Evolutionary conservation across 2,329 filamentous ascomycete species (phyloP), one percentile per base, ranked within the genome.

Genomic region (Colletotrichum ledebouriae): DNA sequence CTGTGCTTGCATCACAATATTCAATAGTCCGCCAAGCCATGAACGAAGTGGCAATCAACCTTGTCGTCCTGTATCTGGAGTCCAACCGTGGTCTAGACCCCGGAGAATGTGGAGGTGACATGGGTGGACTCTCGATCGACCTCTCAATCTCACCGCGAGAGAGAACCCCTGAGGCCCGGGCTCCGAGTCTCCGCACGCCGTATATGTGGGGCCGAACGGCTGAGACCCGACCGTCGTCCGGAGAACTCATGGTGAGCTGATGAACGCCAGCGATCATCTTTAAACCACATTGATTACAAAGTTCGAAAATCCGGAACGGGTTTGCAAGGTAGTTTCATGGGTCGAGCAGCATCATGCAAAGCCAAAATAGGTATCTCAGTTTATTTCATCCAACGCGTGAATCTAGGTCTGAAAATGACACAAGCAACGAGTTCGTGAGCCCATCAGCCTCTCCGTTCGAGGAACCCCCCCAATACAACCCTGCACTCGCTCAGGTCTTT

Each of bases 301-400:
- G 6, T 9, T 29, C 29, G 29, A 29, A 6, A 7, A 7, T 29
- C 7, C 6, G 29, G 6, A 29, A 29, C 7, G 6, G 29, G 29
- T 2, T 29, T 6, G 9, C 7, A 9, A 9, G 29, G 6, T 29
- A 13, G 13, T 4, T n/a, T 55, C 34, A 34, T 20, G 12, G 6
- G 11, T 12, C 17, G n/a, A 33, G 10, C 12, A 39, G 25, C 7
- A n/a, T n/a, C 15, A 20, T 59, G n/a, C n/a, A 20, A 64, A 56
- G 66, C 25, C 44, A 34, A 56, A 53, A 63, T 39, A 71, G 70
- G 67, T 68, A 70, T 71, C 70, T 71, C 63, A 56, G 59, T 71
- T 57, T 64, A 67, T 64, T 39, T 70, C 67, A 57, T 68, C 57
- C 56, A 56, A 47, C 44, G 60, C 59, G 49, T 62, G 47, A 56